Evolutionary conservation across 768 basidiomycete species (phyloP).

Genomic region (Hysterangium stoloniferum): DNA sequence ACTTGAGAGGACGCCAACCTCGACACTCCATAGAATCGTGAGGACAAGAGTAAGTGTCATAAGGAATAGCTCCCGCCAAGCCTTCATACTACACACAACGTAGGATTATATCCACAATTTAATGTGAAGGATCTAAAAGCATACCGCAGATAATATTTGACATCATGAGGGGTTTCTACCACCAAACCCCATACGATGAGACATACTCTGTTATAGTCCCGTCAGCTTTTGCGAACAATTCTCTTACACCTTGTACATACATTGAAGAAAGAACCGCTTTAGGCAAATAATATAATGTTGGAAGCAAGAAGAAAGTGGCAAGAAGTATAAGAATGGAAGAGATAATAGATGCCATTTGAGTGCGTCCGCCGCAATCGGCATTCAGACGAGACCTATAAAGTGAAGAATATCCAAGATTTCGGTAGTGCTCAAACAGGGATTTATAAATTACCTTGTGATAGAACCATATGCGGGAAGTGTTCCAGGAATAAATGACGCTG

Average conservation of each 20-base stretch:
- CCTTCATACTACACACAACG: slow-evolving; percentile 59
- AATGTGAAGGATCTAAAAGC: slow-evolving; percentile 18
- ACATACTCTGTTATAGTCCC: slow-evolving; percentile 49
- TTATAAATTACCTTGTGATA: slow-evolving; percentile 62
- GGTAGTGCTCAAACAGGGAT: not conserved
- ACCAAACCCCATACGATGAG: slow-evolving; percentile 81
- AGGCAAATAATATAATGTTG: slow-evolving; percentile 78
- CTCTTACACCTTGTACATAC: slow-evolving; percentile 35
- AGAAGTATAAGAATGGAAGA: slow-evolving; percentile 69
- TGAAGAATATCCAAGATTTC: not conserved
- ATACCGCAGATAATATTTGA: slow-evolving; percentile 77
- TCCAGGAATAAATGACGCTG: slow-evolving; percentile 75
- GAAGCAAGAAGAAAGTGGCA: slow-evolving; percentile 85
- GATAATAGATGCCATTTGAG: slow-evolving; percentile 83
- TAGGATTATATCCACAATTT: not conserved
- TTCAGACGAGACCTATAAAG: slow-evolving; percentile 67
- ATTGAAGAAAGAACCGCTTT: slow-evolving; percentile 86
- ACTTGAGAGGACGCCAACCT: slow-evolving; percentile 87
- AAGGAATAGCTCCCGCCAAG: slow-evolving; percentile 85
- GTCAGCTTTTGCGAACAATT: not conserved
- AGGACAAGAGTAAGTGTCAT: slow-evolving; percentile 85
- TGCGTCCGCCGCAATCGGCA: slow-evolving; percentile 79
- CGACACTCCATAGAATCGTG: slow-evolving; percentile 85
- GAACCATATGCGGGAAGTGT: slow-evolving; percentile 90
- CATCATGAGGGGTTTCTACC: slow-evolving; percentile 80